A percentile compares a stretch with the other conserved stretches of the same genome.
These are phyloP conservation scores for Penicillium sp. DNA, from an alignment of 2,329 filamentous ascomycete species.

Conservation along the genomic window DNA sequence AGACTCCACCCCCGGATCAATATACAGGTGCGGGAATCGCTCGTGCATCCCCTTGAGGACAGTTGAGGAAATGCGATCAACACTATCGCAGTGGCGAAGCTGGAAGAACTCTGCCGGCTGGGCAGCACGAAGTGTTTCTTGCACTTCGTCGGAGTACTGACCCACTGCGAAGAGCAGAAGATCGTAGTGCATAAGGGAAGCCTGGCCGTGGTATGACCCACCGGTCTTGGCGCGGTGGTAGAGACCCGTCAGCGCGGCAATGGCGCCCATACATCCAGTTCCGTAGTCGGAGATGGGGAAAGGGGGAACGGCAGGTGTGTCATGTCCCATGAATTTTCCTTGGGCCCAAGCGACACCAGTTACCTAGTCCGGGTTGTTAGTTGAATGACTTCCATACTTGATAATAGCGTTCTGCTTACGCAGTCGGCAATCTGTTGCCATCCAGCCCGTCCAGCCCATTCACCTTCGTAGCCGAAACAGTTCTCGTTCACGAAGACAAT, in stretches of 20 bases:
- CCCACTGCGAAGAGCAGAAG: constrained; percentile 64
- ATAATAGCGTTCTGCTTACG: constrained; percentile 43
- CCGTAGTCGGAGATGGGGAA: constrained; percentile 64
- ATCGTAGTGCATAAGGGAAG: constrained; percentile 68
- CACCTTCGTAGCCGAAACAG: constrained; percentile 66
- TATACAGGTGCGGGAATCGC: constrained; percentile 57
- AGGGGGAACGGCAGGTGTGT: constrained; percentile 42
- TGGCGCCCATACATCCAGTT: constrained; percentile 70
- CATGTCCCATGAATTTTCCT: constrained; percentile 42
- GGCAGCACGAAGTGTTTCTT: constrained; percentile 51
- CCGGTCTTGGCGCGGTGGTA: constrained; percentile 62
- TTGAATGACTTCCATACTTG: not conserved
- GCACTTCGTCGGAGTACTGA: constrained; percentile 54
- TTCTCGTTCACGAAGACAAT: constrained; percentile 72
- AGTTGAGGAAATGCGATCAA: constrained; percentile 64
- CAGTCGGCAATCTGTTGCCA: constrained; percentile 75
- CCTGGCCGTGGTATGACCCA: constrained; percentile 66
- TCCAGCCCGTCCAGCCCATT: constrained; percentile 64
- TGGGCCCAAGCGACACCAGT: constrained; percentile 45
- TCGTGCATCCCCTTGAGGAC: constrained; percentile 57
- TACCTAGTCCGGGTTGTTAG: constrained; percentile 28
- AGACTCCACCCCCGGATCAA: constrained; percentile 15
- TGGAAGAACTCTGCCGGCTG: constrained; percentile 57
- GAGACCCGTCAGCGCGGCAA: constrained; percentile 65
- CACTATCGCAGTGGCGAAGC: constrained; percentile 61